Evolutionary conservation across 2,329 filamentous ascomycete genomes (phyloP), one percentile per base, ranked within the genome.

Genomic region (Teratosphaeria pseudoeucalypti): DNA sequence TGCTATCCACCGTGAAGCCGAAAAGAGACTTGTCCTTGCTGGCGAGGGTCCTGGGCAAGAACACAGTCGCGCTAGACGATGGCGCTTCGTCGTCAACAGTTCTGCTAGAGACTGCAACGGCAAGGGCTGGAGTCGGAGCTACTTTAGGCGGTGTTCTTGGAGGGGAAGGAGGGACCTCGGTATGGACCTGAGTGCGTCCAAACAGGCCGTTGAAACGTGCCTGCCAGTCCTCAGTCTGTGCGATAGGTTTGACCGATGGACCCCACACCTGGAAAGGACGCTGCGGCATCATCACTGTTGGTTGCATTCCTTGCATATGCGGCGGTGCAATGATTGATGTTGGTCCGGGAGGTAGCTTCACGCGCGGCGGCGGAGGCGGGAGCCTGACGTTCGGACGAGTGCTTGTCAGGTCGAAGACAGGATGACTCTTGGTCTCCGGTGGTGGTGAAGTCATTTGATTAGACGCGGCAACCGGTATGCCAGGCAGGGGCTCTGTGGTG

Each of bases 181-280:
- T 70, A 32, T 70, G 78, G 23, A 81, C 75, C 7, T 74, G 69
- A 6, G 84, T 79, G 70, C 88, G 91, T 65, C 85, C 83, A 58
- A 86, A 79, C 53, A 96, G 81, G 54, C 82, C 86, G 72, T 95
- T 91, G 72, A 96, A 91, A 67, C 85, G 85, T 67, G 88, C 86
- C 72, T 95, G 90, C 91, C 91, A 92, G 58, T 81, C 80, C 68
- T 63, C 76, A 66, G 76, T 75, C 61, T 74, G 78, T 56, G 78
- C 73, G 60, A 78, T 69, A 54, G 78, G 76, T 56, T 75, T 72
- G 7, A 73, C 67, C 26, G 72, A 72, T 72, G 39, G 76, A 68
- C 29, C 71, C 66, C 57, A 75, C 70, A 54, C 74, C 70, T 66
- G 66, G 64, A 75, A 70, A 68, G 68, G 73, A 60, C 71, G 74